phyloP scores from a whole-genome alignment of 106 monocot species.

The Dactylorhiza incarnata region DNA sequence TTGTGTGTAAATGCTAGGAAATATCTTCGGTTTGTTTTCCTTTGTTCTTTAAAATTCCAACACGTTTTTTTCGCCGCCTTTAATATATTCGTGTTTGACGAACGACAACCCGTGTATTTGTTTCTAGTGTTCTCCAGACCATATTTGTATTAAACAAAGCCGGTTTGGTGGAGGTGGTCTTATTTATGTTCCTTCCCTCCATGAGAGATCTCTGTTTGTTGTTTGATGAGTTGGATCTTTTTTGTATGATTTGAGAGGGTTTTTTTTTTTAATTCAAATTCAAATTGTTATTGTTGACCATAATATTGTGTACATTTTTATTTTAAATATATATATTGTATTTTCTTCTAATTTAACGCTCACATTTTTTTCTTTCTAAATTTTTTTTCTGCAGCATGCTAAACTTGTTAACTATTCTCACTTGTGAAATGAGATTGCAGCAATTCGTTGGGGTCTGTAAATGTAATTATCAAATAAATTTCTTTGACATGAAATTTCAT shows the following conservation, averaged over 20 bases:
- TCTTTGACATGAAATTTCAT: no score
- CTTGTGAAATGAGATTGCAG: no score
- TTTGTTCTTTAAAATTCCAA: background rate
- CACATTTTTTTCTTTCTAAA: no score
- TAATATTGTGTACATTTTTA: no score
- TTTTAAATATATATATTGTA: no score
- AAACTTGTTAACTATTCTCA: no score
- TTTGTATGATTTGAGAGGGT: background rate
- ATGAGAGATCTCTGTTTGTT: background rate
- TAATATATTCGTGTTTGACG: background rate
- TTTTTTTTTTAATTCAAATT: no score
- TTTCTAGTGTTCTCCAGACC: slow-evolving; percentile 1
- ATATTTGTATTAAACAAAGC: background rate
- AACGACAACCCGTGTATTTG: background rate
- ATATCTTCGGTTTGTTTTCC: background rate
- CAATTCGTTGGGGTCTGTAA: no score
- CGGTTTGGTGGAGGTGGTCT: background rate
- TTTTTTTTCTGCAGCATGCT: no score
- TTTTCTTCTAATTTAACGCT: no score
- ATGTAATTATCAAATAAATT: no score
- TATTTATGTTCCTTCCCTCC: background rate
- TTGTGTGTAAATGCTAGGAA: background rate
- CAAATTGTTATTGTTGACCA: no score
- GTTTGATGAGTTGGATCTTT: background rate
- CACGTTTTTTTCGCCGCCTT: background rate